Base-by-base conservation (phyloP, 2,329 filamentous ascomycete genomes). In the Aspergillus quadricinctus region DNA sequence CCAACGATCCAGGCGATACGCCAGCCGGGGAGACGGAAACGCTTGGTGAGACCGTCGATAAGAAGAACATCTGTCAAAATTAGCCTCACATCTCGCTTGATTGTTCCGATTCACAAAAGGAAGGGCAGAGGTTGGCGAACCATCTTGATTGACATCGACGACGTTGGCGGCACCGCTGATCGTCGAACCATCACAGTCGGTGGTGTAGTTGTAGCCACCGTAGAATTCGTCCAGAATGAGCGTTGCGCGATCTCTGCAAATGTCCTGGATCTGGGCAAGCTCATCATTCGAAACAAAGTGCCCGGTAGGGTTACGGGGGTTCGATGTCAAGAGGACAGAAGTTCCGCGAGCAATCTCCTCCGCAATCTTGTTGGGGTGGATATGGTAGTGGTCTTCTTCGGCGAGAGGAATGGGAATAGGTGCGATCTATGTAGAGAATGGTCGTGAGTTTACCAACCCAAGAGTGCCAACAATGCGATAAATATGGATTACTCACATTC, bases 201-300 rank as follows among this genome's bases (percentile, higher is more conserved):
- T 90, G 37, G 90, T 95, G 79, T 97, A 97, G 78, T 96, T 96
- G 81, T 97, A 97, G 23, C 92, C 91, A 10, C 87, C 87, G 78
- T 97, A 97, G 81, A 97, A 97, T 76, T 97, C 93, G 70, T 97
- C 93, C 77, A 92, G 90, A 72, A 97, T 92, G 55, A 97, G 80
- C 0, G 93, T 97, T 3, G 92, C 92, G 54, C 92, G 86, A 64
- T 92, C 90, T 69, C 92, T 87, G 80, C 92, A 96, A 66, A 96
- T 88, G 69, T 96, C 90, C 74, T 97, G 92, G 67, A 97, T 96
- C 75, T 93, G 84, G 19, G 88, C 87, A 60, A 97, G 80, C 74
- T 96, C 89, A 0, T 90, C 88, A 71, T 92, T 92, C 67, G 83
- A 83, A 25, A 97, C 86, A 61, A 97, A 90, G 62, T 90, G 86